Base-by-base conservation (phyloP, 805 yeast genomes). In the Spathaspora girioi region DNA sequence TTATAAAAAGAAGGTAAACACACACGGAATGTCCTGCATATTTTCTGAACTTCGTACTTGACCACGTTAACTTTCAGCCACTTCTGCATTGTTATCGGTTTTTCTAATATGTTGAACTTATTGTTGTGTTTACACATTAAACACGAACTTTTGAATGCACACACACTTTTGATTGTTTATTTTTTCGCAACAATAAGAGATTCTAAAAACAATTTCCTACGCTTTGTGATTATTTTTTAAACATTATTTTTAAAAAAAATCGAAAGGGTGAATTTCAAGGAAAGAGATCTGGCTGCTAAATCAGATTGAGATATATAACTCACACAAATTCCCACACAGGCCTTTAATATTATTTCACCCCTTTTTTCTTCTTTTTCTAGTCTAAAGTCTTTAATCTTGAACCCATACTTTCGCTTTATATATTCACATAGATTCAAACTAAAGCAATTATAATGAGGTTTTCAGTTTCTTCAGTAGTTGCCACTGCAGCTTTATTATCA, bases 401-500 rank as follows among this genome's bases (percentile, higher is more conserved):
- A 35, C 45, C 45, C 5, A 42, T 42, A 40, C 45, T 15, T 42
- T 42, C 45, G 45, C 45, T 42, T 42, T 23, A 11, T 29, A 43
- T n/a, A 23, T 35, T 12, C 12, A 43, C 8, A 43, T 35, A 35
- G 17, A 45, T 45, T 45, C 40, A 26, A 27, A 29, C 23, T 17
- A 17, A 29, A 45, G 47, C 23, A 45, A 32, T 51, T 26, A 43
- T 18, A 23, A 53, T 53, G 55, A 53, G 48, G 47, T 53, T 53
- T 31, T 50, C 48, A 23, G 7, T 47, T 35, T 20, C 40, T 26
- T 46, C 51, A 32, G 20, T 50, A 11, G 27, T 45, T 23, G 53
- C 49, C 19, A 23, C 44, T 18, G 54, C 61, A 43, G 48, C 61
- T 49, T 56, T 58, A 42, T 58, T 63, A 44, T 57, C 62, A 49